Conservation (phyloP, 257 asterid genomes). For the Apocynum venetum region DNA sequence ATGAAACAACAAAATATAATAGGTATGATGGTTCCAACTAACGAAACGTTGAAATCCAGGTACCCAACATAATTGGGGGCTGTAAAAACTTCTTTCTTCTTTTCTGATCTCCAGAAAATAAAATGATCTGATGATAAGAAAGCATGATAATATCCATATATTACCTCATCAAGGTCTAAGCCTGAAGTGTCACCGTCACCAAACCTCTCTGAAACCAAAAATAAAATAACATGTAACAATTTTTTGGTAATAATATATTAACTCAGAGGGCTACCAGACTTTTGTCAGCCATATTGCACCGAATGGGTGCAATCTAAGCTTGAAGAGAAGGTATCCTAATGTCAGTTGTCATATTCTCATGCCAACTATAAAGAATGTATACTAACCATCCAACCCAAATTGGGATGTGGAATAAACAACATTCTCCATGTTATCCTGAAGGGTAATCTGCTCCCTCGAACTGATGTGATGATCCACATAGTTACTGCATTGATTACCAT, state of each 20-base stretch:
- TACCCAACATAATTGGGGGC: not conserved
- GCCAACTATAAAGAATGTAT: slow-evolving; percentile 11
- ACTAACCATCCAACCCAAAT: slow-evolving; percentile 97
- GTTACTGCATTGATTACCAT: slow-evolving; percentile 58
- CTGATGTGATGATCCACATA: slow-evolving; percentile 93
- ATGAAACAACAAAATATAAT: not conserved
- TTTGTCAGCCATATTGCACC: not conserved
- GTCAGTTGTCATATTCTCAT: not conserved
- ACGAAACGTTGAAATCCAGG: not conserved
- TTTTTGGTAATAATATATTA: not conserved
- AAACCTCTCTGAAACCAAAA: slow-evolving; percentile 74
- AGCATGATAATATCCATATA: slow-evolving; percentile 11
- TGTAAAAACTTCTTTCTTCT: not conserved
- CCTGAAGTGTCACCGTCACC: slow-evolving; percentile 96
- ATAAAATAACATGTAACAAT: slow-evolving; percentile 20
- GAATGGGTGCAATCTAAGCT: not conserved
- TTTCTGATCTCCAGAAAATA: not conserved
- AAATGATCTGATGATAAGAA: not conserved
- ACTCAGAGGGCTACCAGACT: slow-evolving; percentile 1
- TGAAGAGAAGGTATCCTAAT: not conserved
- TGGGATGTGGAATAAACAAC: slow-evolving; percentile 77
- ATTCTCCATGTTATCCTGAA: slow-evolving; percentile 88
- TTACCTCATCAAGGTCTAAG: slow-evolving; percentile 94
- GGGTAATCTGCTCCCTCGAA: slow-evolving; percentile 97
- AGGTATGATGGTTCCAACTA: not conserved